A percentile compares a stretch with the other conserved stretches of the same genome.
Evolutionary conservation across 2,329 filamentous ascomycete genomes (phyloP).

Genomic region (Penicillium sp.): DNA sequence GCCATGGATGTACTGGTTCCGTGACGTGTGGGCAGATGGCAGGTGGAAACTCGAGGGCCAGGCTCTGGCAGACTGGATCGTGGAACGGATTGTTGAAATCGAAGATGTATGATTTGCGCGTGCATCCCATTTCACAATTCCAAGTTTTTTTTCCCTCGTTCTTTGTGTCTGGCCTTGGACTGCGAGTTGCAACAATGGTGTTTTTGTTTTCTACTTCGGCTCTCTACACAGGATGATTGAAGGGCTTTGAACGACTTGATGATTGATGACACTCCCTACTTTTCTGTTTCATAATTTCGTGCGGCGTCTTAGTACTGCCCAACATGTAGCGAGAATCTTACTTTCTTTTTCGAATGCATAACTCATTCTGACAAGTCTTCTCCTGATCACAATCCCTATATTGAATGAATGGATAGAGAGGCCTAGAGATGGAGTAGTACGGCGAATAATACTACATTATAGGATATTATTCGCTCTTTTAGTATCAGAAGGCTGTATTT

Average conservation of each 20-base stretch:
- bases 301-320: background rate
- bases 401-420: no score
- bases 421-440: no score
- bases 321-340: background rate
- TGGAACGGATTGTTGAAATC: slow-evolving; percentile 43
- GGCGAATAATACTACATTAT: no score
- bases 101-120: slow-evolving; percentile 26
- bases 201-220: background rate
- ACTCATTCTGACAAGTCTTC: background rate
- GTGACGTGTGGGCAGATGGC: slow-evolving; percentile 41
- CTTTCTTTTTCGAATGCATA: background rate
- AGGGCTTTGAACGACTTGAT: slow-evolving; percentile 18
- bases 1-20: slow-evolving; percentile 36
- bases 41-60: slow-evolving; percentile 45
- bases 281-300: slow-evolving; percentile 1
- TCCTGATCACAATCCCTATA: no score
- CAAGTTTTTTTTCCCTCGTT: background rate
- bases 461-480: no score
- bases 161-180: background rate
- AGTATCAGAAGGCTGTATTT: no score
- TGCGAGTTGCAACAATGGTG: background rate
- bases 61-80: slow-evolving; percentile 40
- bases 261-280: slow-evolving; percentile 19
- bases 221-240: background rate
- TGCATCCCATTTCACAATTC: background rate